A percentile compares a stretch with the other conserved stretches of the same genome.
These are phyloP conservation scores for Suillus placidus DNA, from an alignment of 768 basidiomycete species.

Conservation along the genomic window DNA sequence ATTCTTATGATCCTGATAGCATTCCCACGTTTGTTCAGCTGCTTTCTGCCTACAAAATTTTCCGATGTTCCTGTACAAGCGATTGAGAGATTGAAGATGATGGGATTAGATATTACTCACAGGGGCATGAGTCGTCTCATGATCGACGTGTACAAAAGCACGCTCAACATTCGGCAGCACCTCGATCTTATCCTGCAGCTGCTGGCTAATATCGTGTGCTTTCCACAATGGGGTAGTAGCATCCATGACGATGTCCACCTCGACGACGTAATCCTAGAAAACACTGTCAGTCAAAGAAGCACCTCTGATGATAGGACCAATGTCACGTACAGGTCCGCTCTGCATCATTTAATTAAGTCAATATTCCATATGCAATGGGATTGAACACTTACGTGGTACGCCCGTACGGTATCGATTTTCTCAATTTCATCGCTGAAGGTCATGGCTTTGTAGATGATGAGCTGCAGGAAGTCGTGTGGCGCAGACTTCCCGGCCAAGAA, in stretches of 20 bases:
- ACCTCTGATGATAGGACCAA: not conserved
- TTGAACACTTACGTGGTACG: conserved; percentile 73
- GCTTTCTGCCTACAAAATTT: conserved; percentile 23
- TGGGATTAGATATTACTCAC: conserved; percentile 36
- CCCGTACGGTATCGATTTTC: conserved; percentile 88
- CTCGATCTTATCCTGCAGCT: conserved; percentile 88
- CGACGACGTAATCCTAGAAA: conserved; percentile 83
- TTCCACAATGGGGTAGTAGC: conserved; percentile 87
- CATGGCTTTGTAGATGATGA: conserved; percentile 86
- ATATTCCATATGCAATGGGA: not conserved
- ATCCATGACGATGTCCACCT: conserved; percentile 93
- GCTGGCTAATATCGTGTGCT: conserved; percentile 84
- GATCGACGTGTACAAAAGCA: conserved; percentile 95
- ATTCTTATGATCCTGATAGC: not conserved
- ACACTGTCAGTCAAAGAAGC: not conserved
- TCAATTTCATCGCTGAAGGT: conserved; percentile 88
- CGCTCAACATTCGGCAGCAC: conserved; percentile 86
- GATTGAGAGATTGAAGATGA: not conserved
- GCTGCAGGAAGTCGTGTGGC: conserved; percentile 85
- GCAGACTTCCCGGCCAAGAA: conserved; percentile 92
- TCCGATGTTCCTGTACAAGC: conserved; percentile 46
- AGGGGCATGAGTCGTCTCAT: conserved; percentile 83
- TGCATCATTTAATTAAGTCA: conserved; percentile 24
- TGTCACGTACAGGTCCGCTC: conserved; percentile 68
- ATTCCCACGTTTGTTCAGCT: not conserved